A percentile compares a stretch with the other conserved stretches of the same genome.
Conservation (phyloP, 306 rosid species). For the Cicer arietinum region DNA sequence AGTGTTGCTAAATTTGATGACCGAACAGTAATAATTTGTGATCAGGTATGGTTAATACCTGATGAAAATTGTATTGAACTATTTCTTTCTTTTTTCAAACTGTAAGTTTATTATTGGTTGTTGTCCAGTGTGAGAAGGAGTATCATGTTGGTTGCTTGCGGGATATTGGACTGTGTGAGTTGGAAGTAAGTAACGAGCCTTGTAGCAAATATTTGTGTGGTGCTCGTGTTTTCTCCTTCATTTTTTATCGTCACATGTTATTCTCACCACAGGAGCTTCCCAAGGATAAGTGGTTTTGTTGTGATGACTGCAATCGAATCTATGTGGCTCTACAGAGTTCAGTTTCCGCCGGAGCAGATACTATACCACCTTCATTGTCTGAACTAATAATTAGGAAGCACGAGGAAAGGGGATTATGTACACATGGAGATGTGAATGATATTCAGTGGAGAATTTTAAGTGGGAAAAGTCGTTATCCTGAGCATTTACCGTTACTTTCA, state of each 20-base stretch:
- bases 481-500: conserved; percentile 90
- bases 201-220: conserved; percentile 36
- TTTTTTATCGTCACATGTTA: conserved; percentile 25
- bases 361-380: conserved; percentile 65
- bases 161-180: conserved; percentile 75
- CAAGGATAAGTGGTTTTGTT: conserved; percentile 98
- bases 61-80: conserved; percentile 11
- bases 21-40: conserved; percentile 91
- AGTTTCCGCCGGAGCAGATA: conserved; percentile 72
- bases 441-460: conserved; percentile 92
- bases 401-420: conserved; percentile 66
- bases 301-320: conserved; percentile 83
- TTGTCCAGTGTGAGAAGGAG: conserved; percentile 94
- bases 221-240: conserved; percentile 38
- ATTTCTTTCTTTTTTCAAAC: conserved; percentile 17
- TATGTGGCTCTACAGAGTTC: conserved; percentile 69
- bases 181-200: conserved; percentile 64
- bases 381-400: conserved; percentile 70
- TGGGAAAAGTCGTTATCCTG: conserved; percentile 91
- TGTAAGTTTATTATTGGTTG: conserved; percentile 39
- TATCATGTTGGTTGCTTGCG: conserved; percentile 97
- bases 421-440: conserved; percentile 59
- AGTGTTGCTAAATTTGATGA: conserved; percentile 90
- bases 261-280: conserved; percentile 78
- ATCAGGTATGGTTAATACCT: conserved; percentile 71